These are phyloP conservation scores for Colletotrichum coccodes DNA, from an alignment of 2,329 filamentous ascomycete genomes.

Conservation along the genomic window DNA sequence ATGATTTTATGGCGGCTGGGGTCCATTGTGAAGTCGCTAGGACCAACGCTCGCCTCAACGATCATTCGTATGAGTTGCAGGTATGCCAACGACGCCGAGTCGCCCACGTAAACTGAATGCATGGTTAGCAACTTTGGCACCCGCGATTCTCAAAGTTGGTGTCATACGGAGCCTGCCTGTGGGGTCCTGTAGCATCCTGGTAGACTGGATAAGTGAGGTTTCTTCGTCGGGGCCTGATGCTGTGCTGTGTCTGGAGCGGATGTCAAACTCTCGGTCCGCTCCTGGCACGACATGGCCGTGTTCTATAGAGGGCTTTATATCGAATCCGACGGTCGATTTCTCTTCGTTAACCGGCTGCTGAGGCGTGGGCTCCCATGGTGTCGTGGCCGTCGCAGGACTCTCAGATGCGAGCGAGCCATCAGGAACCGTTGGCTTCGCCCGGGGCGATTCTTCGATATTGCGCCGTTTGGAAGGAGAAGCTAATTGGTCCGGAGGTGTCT, in stretches of 20 bases:
- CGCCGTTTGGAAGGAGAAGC: slow-evolving; percentile 33
- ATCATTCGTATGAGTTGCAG: slow-evolving; percentile 70
- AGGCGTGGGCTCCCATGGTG: slow-evolving; percentile 23
- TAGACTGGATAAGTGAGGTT: slow-evolving; percentile 62
- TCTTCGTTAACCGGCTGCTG: slow-evolving; percentile 16
- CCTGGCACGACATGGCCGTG: slow-evolving; percentile 8
- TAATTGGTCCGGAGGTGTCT: slow-evolving; percentile 20
- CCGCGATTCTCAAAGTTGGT: background rate
- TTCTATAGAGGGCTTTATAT: slow-evolving; percentile 27
- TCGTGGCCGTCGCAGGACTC: slow-evolving; percentile 19
- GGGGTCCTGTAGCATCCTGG: slow-evolving; percentile 68
- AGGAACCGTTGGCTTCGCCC: slow-evolving; percentile 8
- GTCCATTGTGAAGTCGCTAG: slow-evolving; percentile 67
- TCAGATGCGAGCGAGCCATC: slow-evolving; percentile 12
- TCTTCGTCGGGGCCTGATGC: slow-evolving; percentile 63
- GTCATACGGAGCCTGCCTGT: slow-evolving; percentile 64
- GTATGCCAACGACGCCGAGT: slow-evolving; percentile 70
- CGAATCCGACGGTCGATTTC: slow-evolving; percentile 16
- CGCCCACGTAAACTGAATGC: slow-evolving; percentile 66
- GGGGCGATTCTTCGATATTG: slow-evolving; percentile 25
- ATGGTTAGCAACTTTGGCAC: background rate
- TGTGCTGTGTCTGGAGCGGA: slow-evolving; percentile 48
- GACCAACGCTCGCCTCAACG: slow-evolving; percentile 63
- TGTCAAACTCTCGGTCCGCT: slow-evolving; percentile 27
- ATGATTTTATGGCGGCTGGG: slow-evolving; percentile 66